Conservation (phyloP, 345 rosid genomes). For the Salix exigua region DNA sequence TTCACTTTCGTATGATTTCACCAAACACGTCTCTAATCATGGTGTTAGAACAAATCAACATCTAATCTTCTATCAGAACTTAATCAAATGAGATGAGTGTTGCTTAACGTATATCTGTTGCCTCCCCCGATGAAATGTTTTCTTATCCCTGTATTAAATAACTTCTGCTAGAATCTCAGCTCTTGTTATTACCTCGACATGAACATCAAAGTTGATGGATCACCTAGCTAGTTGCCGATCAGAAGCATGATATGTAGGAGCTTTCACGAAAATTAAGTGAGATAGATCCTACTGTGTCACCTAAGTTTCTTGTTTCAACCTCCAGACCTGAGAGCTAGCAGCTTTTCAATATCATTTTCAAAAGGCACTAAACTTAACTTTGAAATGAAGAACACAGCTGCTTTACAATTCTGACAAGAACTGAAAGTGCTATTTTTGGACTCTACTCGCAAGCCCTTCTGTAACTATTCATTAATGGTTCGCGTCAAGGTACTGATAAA, state of each 20-base stretch:
- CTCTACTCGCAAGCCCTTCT: not conserved
- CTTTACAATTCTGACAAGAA: not conserved
- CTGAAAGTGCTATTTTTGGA: not conserved
- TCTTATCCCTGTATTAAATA: not conserved
- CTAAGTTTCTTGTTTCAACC: not conserved
- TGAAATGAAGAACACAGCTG: not conserved
- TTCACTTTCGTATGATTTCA: no score
- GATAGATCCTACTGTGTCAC: not conserved
- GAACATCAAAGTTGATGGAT: not conserved
- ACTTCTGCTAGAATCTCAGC: not conserved
- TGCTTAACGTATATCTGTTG: no score
- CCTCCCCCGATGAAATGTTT: no score
- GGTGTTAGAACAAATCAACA: no score
- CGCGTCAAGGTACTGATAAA: no score
- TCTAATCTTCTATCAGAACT: no score
- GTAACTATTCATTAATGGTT: not conserved
- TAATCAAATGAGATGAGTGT: no score
- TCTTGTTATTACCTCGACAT: not conserved
- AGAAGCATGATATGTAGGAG: not conserved
- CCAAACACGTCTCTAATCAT: no score
- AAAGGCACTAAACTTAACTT: conserved; percentile 12
- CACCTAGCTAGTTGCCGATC: not conserved
- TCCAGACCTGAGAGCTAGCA: not conserved
- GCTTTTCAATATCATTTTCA: conserved; percentile 21
- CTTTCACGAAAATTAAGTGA: not conserved